phyloP scores from a whole-genome alignment of 2,329 filamentous ascomycete genomes.

The Calonectria hawksworthii region DNA sequence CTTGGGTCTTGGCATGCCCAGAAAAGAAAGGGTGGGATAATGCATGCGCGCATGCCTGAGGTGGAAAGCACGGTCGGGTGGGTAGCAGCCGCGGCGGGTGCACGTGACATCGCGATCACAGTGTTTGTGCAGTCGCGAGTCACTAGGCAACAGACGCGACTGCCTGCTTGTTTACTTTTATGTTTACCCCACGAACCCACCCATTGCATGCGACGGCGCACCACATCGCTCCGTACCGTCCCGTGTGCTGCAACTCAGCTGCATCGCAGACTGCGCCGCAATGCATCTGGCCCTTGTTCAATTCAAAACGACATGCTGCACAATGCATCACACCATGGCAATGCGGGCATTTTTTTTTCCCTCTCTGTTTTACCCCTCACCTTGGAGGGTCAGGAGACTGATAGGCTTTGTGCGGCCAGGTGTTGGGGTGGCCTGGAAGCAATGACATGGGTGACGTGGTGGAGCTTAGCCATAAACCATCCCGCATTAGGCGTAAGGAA shows the following conservation, averaged over 20 bases:
- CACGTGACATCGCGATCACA: slow-evolving; percentile 43
- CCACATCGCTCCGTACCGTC: slow-evolving; percentile 15
- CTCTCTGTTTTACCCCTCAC: slow-evolving; percentile 46
- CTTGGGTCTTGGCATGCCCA: not conserved
- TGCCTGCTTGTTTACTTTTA: slow-evolving; percentile 45
- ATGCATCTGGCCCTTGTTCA: slow-evolving; percentile 33
- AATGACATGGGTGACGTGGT: slow-evolving; percentile 40
- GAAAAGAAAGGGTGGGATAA: slow-evolving; percentile 13
- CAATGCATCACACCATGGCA: slow-evolving; percentile 41
- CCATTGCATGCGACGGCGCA: slow-evolving; percentile 8
- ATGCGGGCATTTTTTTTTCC: slow-evolving; percentile 38
- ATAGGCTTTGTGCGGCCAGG: slow-evolving; percentile 30
- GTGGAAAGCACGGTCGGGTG: not conserved
- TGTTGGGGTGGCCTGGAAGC: slow-evolving; percentile 31
- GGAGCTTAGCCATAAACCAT: slow-evolving; percentile 42
- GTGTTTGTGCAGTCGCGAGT: slow-evolving; percentile 6
- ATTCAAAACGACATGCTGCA: slow-evolving; percentile 47
- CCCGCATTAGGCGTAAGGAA: slow-evolving; percentile 40
- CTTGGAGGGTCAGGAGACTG: slow-evolving; percentile 41
- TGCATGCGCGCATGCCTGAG: slow-evolving; percentile 13
- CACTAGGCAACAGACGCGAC: slow-evolving; percentile 37
- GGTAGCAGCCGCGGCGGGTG: not conserved
- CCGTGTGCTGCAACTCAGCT: slow-evolving; percentile 14
- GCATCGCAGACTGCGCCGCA: slow-evolving; percentile 28
- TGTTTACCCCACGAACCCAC: slow-evolving; percentile 38